These are phyloP conservation scores for Tricladium varicosporioides DNA, from an alignment of 2,329 filamentous ascomycete genomes.

Conservation along the genomic window DNA sequence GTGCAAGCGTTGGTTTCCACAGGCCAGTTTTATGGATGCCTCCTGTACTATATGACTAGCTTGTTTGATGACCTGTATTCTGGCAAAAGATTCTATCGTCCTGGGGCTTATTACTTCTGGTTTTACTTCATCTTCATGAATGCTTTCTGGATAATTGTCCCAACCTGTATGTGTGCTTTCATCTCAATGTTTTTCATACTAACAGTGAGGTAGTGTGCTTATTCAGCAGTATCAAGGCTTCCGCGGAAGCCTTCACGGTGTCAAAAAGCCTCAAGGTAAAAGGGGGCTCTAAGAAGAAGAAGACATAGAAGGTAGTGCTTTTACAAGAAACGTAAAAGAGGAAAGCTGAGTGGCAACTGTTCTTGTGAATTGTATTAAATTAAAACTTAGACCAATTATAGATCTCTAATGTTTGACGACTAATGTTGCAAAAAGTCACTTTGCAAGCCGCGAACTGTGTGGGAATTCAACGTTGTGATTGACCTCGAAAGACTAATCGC, in stretches of 20 bases:
- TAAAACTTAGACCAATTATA: no score
- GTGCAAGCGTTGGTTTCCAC: conserved; percentile 38
- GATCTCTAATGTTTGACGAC: no score
- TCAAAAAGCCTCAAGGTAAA: conserved; percentile 9
- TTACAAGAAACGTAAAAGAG: background rate
- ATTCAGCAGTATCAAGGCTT: conserved; percentile 24
- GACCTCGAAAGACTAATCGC: no score
- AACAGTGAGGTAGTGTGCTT: conserved; percentile 20
- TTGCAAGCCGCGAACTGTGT: no score
- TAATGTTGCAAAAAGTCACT: no score
- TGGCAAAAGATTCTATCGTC: conserved; percentile 52
- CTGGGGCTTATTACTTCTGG: conserved; percentile 62
- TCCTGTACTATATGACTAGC: conserved; percentile 60
- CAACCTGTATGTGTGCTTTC: conserved; percentile 51
- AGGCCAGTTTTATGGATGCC: conserved; percentile 45
- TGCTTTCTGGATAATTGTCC: conserved; percentile 57
- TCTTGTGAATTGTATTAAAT: background rate
- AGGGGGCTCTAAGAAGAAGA: conserved; percentile 15
- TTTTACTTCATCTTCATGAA: conserved; percentile 62
- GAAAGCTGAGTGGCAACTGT: background rate
- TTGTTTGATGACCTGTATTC: conserved; percentile 45
- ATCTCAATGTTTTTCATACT: no score
- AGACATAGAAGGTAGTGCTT: background rate
- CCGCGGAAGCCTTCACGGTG: conserved; percentile 23
- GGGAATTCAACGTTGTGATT: no score